These are phyloP conservation scores for Onygenales sp. DNA, from an alignment of 2,329 filamentous ascomycete genomes.

Conservation along the genomic window DNA sequence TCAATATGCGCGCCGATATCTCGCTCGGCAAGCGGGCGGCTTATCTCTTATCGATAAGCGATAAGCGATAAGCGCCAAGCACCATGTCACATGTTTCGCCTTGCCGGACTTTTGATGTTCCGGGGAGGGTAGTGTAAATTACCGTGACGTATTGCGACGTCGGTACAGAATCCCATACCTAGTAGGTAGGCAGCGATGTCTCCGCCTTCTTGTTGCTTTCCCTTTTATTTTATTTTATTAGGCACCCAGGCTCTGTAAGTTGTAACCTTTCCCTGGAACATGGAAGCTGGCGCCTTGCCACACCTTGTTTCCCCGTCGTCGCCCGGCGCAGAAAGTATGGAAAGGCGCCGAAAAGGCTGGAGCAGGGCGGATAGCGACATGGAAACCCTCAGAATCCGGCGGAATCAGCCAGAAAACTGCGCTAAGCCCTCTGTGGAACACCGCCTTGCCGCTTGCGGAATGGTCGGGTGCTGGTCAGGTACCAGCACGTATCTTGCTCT, in stretches of 20 bases:
- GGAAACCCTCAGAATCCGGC: slow-evolving; percentile 11
- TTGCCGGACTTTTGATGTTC: not conserved
- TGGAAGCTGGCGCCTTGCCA: not conserved
- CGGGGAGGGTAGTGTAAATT: no score
- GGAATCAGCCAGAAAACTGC: slow-evolving; percentile 7
- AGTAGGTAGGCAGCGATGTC: no score
- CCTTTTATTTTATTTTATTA: not conserved
- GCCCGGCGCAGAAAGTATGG: not conserved
- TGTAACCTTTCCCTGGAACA: not conserved
- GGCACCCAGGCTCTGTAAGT: not conserved
- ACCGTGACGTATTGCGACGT: no score
- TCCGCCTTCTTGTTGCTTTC: no score
- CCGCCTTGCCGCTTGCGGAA: slow-evolving; percentile 11
- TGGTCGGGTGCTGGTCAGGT: slow-evolving; percentile 8
- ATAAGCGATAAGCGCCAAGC: not conserved
- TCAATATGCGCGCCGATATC: no score
- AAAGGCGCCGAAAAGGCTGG: slow-evolving; percentile 7
- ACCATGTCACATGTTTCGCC: not conserved
- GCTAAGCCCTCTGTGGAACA: slow-evolving; percentile 6
- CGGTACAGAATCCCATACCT: no score
- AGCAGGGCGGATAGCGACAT: slow-evolving; percentile 3
- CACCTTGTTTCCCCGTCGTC: not conserved
- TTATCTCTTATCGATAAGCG: not conserved
- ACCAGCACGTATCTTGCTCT: not conserved
- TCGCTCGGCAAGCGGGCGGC: no score